Evolutionary conservation across 2,329 filamentous ascomycete genomes (phyloP).

Genomic region (Coniella vitis): DNA sequence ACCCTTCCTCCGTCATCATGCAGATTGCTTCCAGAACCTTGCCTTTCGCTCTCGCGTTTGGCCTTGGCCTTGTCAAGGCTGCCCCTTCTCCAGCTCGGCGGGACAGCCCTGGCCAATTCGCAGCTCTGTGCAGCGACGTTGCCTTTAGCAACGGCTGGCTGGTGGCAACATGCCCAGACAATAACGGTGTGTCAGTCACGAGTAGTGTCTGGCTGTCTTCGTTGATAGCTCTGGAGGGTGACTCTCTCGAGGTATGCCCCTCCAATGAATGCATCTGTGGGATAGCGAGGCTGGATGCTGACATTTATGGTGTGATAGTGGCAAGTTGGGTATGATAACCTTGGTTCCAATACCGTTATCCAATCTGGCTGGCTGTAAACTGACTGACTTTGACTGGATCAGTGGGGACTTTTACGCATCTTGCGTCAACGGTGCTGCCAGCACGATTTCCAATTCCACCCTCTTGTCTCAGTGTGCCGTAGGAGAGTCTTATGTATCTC

Average conservation of each 20-base stretch:
- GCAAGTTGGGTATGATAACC: neutral
- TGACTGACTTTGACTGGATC: neutral
- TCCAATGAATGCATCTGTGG: too few relatives aligned
- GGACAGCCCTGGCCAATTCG: neutral
- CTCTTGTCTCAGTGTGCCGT: neutral
- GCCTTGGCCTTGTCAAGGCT: neutral
- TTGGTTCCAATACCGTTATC: too few relatives aligned
- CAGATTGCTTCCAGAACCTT: neutral
- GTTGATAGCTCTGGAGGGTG: neutral
- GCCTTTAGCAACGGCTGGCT: neutral
- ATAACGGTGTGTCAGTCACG: neutral
- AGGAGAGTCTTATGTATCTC: neutral
- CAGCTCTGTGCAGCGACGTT: neutral
- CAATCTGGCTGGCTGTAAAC: too few relatives aligned
- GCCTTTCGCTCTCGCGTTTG: neutral
- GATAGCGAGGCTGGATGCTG: too few relatives aligned
- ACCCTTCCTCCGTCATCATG: neutral
- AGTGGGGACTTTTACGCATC: constrained; percentile 1
- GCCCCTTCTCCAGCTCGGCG: neutral
- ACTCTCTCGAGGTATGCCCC: neutral
- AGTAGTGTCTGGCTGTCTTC: constrained; percentile 1
- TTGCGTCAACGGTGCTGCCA: neutral
- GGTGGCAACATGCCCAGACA: neutral
- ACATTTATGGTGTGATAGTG: neutral
- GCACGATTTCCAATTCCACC: neutral